These are phyloP conservation scores for Phaseolus lunatus DNA, from an alignment of 306 rosid genomes.

Conservation along the genomic window DNA sequence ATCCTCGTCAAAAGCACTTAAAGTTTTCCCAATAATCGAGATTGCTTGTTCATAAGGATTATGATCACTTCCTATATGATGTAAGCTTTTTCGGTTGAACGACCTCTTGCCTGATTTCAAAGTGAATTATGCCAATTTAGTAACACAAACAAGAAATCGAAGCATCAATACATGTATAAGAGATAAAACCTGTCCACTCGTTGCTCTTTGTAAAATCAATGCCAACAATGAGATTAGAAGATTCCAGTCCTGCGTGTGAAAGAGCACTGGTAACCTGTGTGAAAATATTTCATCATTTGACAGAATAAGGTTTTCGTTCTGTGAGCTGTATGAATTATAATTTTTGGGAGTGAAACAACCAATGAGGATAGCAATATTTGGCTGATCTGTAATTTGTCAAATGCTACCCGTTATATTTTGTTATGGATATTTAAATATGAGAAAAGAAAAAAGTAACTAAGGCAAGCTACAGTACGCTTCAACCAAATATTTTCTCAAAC, in stretches of 20 bases:
- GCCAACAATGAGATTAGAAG: constrained; percentile 91
- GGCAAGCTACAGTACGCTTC: neutral
- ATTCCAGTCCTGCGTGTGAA: constrained; percentile 84
- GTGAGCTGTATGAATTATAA: neutral
- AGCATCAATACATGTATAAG: constrained; percentile 39
- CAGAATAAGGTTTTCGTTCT: constrained; percentile 13
- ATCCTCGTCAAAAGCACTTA: constrained; percentile 81
- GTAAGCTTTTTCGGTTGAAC: constrained; percentile 82
- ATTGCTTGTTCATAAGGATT: constrained; percentile 92
- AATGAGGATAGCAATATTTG: neutral
- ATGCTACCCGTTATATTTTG: neutral
- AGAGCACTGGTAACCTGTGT: constrained; percentile 85
- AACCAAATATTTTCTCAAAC: constrained; percentile 21
- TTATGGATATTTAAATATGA: neutral
- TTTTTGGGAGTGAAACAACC: constrained; percentile 12
- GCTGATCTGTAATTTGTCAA: neutral
- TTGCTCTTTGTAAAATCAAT: constrained; percentile 97
- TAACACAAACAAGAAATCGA: constrained; percentile 22
- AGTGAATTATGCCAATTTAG: constrained; percentile 30
- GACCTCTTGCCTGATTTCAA: constrained; percentile 69
- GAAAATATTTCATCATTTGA: constrained; percentile 44
- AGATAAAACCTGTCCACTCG: constrained; percentile 85
- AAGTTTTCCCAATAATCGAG: constrained; percentile 81
- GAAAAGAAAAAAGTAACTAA: neutral
- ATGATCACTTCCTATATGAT: constrained; percentile 68